Base-by-base conservation (phyloP, 2,329 filamentous ascomycete genomes). In the Xylariaceae sp. region DNA sequence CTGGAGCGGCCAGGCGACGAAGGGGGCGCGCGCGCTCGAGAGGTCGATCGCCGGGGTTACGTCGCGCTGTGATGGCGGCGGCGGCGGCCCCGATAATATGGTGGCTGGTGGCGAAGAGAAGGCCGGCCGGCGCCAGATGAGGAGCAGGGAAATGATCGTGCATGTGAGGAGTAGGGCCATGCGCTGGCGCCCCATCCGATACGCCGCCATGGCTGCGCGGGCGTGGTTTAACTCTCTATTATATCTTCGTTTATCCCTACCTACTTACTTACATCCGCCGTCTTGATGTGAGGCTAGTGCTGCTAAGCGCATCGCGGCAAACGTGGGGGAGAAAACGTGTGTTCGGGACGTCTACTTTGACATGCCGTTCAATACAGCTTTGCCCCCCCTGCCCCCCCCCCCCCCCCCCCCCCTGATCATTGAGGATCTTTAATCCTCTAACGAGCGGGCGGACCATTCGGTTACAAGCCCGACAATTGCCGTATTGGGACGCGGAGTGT, bases 1-100 rank as follows among this genome's bases (percentile, higher is more conserved):
- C 16, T 65, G 67, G 18, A 80, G 67, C 1, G 78, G 78, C 76
- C 77, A 77, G 42, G 71, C 59, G 60, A 78, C 61, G 65, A 79
- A 79, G 0, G 74, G 73, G 1, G 75, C 68, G 40, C 73, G 70
- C 0, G 71, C 57, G n/a, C 55, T 58, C 1, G 74, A 75, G 20
- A 77, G 71, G 55, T 77, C 73, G 18, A 52, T 5, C 32, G 20
- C 5, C 32, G 32, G 32, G 9, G 32, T 12, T 16, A 40, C 20
- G 7, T 12, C 14, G 32, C 32, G 7, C 9, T 37, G 32, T 26
- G 23, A 9, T 4, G 23, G 23, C 9, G 23, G 23, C 9, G 23
- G 23, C 9, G 23, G 23, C 9, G 14, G 14, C n/a, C n/a, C n/a
- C n/a, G n/a, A n/a, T n/a, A n/a, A n/a, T n/a, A n/a, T n/a, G n/a